Base-by-base conservation (phyloP, 2,329 filamentous ascomycete species). In the Penicillium hordei region DNA sequence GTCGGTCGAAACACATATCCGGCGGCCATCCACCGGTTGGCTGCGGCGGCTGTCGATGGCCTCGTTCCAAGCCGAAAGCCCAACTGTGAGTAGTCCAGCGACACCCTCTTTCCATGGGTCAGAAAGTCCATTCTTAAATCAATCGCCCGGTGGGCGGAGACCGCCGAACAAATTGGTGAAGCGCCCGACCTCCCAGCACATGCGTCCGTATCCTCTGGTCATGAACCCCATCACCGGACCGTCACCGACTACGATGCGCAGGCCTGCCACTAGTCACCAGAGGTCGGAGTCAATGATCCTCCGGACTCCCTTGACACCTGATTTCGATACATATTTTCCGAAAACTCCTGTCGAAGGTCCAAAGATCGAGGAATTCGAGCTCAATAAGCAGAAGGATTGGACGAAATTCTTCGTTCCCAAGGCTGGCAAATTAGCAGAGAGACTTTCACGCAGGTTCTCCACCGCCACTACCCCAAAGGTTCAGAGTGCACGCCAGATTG, bases 191-290 rank as follows among this genome's bases (percentile, higher is more conserved):
- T 87, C 85, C 12, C 75, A 83, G 49, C 79, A 79, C 62, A 75
- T 17, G 34, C 4, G 15, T 17, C 15, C 34, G 53, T 72, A 77
- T 58, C 70, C 77, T 13, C 68, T 75, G 13, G 64, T 68, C 48
- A 48, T 62, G 17, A 65, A 60, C 38, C 59, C 63, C 31, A 56
- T 60, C 17, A 69, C 72, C 9, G 69, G 66, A 25, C 66, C 77
- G 34, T 75, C 72, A 23, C 76, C 80, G n/a, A 75, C 81, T 5
- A 77, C 31, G 12, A 15, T 86, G 55, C 80, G 81, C 56, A 79
- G 85, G 58, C 85, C 85, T 45, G 84, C 83, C 17, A 88, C 85
- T 13, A 87, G 85, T 70, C 83, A 87, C 70, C 84, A 87, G 68
- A 78, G 85, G 52, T 83, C 82, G 27, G 81, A 81, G 45, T 82